Evolutionary conservation across 805 yeast species (phyloP).

Genomic region (Teunomyces tritomae): DNA sequence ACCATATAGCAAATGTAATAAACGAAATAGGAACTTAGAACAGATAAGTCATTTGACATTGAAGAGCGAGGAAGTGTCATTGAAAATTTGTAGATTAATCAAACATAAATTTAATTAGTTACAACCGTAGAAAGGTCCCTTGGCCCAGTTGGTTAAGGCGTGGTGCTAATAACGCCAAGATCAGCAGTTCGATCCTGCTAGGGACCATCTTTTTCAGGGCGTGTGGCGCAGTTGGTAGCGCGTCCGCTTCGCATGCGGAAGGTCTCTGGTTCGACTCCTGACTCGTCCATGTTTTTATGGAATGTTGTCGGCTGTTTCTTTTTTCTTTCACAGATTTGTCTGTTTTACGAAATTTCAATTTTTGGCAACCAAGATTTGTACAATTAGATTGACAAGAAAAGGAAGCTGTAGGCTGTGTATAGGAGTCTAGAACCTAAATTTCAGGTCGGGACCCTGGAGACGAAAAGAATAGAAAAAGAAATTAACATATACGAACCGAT

Average conservation of each 20-base stretch:
- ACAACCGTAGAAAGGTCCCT: slow-evolving; percentile 35
- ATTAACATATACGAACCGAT: too few relatives aligned
- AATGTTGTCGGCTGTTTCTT: too few relatives aligned
- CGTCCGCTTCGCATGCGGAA: background rate
- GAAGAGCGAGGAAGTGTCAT: too few relatives aligned
- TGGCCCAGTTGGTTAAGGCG: slow-evolving; percentile 63
- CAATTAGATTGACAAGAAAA: background rate
- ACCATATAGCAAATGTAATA: background rate
- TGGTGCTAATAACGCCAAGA: slow-evolving; percentile 56
- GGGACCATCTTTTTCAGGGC: slow-evolving; percentile 17
- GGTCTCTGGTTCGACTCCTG: background rate
- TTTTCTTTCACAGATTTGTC: too few relatives aligned
- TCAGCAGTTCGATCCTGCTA: slow-evolving; percentile 47
- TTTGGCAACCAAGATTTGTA: background rate
- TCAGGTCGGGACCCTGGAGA: too few relatives aligned
- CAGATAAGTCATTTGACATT: too few relatives aligned
- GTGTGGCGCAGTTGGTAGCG: slow-evolving; percentile 1
- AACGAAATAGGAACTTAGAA: background rate
- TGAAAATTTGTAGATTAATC: too few relatives aligned
- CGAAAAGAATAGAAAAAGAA: too few relatives aligned
- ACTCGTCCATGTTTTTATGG: background rate
- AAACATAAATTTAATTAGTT: too few relatives aligned
- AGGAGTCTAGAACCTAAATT: too few relatives aligned
- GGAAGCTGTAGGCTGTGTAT: too few relatives aligned
- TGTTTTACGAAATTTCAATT: too few relatives aligned